Conservation (phyloP, 768 basidiomycete genomes). For the Pleurotus pulmonarius region DNA sequence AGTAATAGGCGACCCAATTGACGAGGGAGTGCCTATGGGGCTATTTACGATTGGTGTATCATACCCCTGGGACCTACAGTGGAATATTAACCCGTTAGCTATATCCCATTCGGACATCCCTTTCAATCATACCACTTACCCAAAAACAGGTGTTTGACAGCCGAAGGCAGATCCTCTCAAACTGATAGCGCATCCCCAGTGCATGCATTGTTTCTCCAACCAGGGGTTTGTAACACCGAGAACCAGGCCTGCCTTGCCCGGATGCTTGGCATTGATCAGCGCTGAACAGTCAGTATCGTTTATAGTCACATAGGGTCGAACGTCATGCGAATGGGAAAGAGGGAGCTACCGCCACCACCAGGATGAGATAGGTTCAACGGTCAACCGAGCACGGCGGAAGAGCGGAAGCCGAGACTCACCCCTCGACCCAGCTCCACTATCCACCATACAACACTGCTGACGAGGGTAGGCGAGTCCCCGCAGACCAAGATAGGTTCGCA, state of each 20-base stretch:
- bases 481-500: conserved; percentile 89
- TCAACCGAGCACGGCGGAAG: conserved; percentile 1
- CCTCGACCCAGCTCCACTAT: conserved; percentile 83
- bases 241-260: conserved; percentile 73
- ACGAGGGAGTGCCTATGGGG: not conserved
- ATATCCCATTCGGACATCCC: too few species aligned
- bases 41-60: not conserved
- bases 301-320: conserved; percentile 94
- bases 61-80: not conserved
- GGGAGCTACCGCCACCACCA: conserved; percentile 54
- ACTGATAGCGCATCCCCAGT: conserved; percentile 85
- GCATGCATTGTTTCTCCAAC: conserved; percentile 71
- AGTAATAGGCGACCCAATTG: not conserved
- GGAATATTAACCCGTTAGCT: not conserved
- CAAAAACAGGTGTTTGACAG: conserved; percentile 9
- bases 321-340: conserved; percentile 71
- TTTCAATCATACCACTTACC: not conserved
- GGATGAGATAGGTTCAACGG: not conserved
- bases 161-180: conserved; percentile 43
- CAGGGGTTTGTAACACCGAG: conserved; percentile 89
- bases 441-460: conserved; percentile 92
- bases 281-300: conserved; percentile 81
- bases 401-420: conserved; percentile 30
- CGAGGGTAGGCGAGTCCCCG: conserved; percentile 72
- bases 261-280: conserved; percentile 70